Conservation (phyloP, 2,329 filamentous ascomycete genomes). For the Penicillium sp. region DNA sequence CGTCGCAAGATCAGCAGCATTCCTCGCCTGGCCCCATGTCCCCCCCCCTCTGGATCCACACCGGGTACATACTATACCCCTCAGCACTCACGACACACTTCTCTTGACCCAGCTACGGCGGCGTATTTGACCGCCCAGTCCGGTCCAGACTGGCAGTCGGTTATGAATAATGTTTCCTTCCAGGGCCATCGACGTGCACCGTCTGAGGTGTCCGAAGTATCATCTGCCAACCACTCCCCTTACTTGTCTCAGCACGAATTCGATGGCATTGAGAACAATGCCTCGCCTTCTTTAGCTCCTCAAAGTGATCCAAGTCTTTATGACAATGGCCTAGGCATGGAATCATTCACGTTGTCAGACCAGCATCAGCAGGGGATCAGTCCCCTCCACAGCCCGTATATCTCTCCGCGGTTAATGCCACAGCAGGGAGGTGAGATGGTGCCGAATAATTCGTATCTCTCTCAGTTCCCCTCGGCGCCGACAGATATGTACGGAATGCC, state of each 20-base stretch:
- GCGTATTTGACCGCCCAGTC: conserved; percentile 54
- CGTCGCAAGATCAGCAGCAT: conserved; percentile 53
- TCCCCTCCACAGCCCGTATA: conserved; percentile 70
- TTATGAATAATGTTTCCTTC: conserved; percentile 60
- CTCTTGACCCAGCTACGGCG: conserved; percentile 60
- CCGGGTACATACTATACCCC: conserved; percentile 53
- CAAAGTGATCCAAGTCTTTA: conserved; percentile 70
- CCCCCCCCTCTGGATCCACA: conserved; percentile 57
- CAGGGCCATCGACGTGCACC: conserved; percentile 78
- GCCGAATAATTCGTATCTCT: conserved; percentile 43
- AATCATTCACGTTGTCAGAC: conserved; percentile 77
- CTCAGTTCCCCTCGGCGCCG: conserved; percentile 48
- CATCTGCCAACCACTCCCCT: conserved; percentile 78
- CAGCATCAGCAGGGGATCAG: conserved; percentile 53
- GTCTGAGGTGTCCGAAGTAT: conserved; percentile 92
- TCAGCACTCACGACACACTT: conserved; percentile 58
- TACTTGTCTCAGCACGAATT: conserved; percentile 76
- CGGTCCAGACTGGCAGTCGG: conserved; percentile 57
- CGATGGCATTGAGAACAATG: conserved; percentile 66
- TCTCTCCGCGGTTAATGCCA: conserved; percentile 63
- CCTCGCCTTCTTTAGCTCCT: conserved; percentile 76
- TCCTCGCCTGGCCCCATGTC: conserved; percentile 54
- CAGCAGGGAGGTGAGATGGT: conserved; percentile 68
- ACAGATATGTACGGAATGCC: conserved; percentile 53
- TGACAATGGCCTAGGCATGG: conserved; percentile 73